Base-by-base conservation (phyloP, 345 rosid species). In the Diplotaxis tenuifolia region DNA sequence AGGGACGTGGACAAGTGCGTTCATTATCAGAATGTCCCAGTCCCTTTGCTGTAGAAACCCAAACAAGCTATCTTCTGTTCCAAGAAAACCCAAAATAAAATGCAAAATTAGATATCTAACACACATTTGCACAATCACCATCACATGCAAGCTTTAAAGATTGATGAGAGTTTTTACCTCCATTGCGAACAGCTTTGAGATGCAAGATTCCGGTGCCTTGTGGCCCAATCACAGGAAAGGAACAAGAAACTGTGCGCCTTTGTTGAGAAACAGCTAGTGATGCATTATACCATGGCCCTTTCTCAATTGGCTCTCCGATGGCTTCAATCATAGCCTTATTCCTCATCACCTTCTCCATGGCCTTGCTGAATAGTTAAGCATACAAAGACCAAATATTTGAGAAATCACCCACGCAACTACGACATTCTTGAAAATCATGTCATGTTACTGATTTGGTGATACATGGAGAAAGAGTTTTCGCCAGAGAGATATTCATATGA, bases 201-300 rank as follows among this genome's bases (percentile, higher is more conserved):
- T 83, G 96, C 73, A 94, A 65, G 42, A 88, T 81, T 62, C 97
- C 98, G 7, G 64, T 38, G 73, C 81, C 76, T 54, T 60, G 77
- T 50, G 76, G 74, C 54, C 77, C 81, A 66, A 85, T 76, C 62
- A 92, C 90, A 6, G 97, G 99, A 82, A 95, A 92, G 25, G 99
- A 81, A 85, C 99, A 95, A 76, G 99, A 92, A 6, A 84, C 92
- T 4, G 99, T 87, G 27, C 78, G 92, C 76, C 99, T 83, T 70
- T 87, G 83, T 78, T 86, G 98, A 79, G 98, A 84, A 65, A 95
- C 92, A 58, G 97, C 97, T 68, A 95, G 93, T 70, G 98, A 87
- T 38, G 99, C 96, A 83, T 81, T 85, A 80, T 92, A 92, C 99
- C 99, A 95, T 70, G 97, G 90, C 45, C 99, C 99, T 86, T 85